Conservation (phyloP, 148 eudicot species). For the Talinum fruticosum region DNA sequence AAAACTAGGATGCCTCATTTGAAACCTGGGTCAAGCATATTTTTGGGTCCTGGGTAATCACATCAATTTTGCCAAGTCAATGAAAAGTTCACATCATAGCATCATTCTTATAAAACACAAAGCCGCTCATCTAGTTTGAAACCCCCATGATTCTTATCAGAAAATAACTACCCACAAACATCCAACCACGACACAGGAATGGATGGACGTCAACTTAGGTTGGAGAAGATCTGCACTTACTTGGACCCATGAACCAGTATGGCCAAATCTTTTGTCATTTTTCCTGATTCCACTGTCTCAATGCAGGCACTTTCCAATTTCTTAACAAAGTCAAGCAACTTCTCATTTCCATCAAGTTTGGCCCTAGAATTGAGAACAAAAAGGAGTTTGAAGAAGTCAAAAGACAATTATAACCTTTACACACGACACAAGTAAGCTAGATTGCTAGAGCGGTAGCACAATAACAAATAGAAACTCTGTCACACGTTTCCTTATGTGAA, state of each 20-base stretch:
- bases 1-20: not conserved
- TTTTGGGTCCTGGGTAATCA: not conserved
- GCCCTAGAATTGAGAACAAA: conserved; percentile 35
- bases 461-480: not conserved
- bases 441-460: not conserved
- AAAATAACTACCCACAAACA: not conserved
- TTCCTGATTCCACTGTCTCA: conserved; percentile 82
- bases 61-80: not conserved
- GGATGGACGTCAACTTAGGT: not conserved
- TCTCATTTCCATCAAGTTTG: conserved; percentile 64
- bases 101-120: not conserved
- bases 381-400: not conserved
- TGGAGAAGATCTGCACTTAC: conserved; percentile 28
- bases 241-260: conserved; percentile 75
- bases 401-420: not conserved
- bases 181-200: not conserved
- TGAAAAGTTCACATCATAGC: not conserved
- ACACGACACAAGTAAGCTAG: not conserved
- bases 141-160: not conserved
- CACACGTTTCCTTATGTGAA: not conserved
- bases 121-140: not conserved
- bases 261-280: conserved; percentile 98
- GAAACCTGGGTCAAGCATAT: not conserved
- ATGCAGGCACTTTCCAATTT: conserved; percentile 88
- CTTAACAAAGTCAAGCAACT: conserved; percentile 63